Evolutionary conservation across 75 land plant species (phyloP), one percentile per base, ranked within the genome.

Genomic region (Pinus albicaulis): DNA sequence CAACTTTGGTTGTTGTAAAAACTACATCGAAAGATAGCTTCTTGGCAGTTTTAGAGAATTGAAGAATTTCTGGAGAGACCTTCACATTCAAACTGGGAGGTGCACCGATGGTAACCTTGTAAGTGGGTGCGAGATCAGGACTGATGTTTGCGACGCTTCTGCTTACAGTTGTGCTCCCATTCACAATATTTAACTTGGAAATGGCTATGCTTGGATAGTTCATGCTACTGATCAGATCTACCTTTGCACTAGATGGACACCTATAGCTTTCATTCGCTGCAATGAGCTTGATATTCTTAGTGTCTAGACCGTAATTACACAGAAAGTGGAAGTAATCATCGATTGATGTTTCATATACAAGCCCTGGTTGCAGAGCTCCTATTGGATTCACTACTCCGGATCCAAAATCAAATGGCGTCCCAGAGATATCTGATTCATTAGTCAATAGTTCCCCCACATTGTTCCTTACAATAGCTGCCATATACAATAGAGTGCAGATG

Each of bases 201-300:
- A 91, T 61, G 0, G 93, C 85, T 25, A 92, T 89, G 28, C 92
- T 84, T 56, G 96, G 94, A 72, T 91, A 89, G 63, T 93, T 93
- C 36, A 93, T 83, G 28, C 83, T 55, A 15, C 83, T 81, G 22
- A 92, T 84, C 23, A 59, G 16, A 44, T 84, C 89, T 3, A 58
- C 24, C 41, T 63, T 80, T 1, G 84, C 59, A 17, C 80, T 60
- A 5, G 52, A 55, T 17, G 94, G 92, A 65, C 96, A 93, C 1
- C 63, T 48, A 74, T 85, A 93, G 3, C 76, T 75, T 15, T 74
- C 56, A 3, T 88, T 84, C 7, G 59, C 17, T 1, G 77, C 59
- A 5, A 91, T 87, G 36, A 57, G 26, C 48, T 82, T 82, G 12
- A 89, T 82, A 20, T 59, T 61, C 13, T 73, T 60, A 12, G 74